phyloP scores from a whole-genome alignment of 495 filamentous ascomycete genomes.

The Chaetomidium leptoderma region DNA sequence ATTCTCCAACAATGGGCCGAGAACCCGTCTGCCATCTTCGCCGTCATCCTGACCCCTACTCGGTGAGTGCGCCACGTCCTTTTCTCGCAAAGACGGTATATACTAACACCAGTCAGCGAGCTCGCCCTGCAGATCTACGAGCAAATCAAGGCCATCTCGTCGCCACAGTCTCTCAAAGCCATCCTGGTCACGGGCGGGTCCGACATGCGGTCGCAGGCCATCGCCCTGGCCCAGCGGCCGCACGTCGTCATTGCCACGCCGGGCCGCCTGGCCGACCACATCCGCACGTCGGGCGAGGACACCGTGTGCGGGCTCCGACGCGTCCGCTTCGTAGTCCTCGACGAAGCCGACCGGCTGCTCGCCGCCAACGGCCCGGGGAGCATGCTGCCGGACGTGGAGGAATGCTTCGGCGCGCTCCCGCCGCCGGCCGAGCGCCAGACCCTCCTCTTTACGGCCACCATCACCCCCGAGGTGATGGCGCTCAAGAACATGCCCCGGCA shows the following conservation, averaged over 20 bases:
- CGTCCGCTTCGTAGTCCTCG: constrained; percentile 80
- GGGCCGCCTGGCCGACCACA: constrained; percentile 90
- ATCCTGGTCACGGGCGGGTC: constrained; percentile 83
- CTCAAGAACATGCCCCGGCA: constrained; percentile 70
- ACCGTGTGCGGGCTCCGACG: constrained; percentile 75
- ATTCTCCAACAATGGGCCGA: constrained; percentile 90
- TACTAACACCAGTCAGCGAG: constrained; percentile 51
- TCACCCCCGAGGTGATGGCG: constrained; percentile 86
- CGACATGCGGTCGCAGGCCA: constrained; percentile 88
- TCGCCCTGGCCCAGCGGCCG: constrained; percentile 71
- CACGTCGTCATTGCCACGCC: constrained; percentile 95
- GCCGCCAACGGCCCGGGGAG: constrained; percentile 60
- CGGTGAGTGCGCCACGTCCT: constrained; percentile 43
- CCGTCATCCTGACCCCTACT: constrained; percentile 83
- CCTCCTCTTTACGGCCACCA: constrained; percentile 92
- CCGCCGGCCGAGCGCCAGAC: constrained; percentile 71
- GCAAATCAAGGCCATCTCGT: constrained; percentile 86
- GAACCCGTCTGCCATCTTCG: constrained; percentile 89
- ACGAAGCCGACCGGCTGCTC: constrained; percentile 92
- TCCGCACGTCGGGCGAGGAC: constrained; percentile 82
- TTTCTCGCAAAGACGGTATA: too few relatives aligned
- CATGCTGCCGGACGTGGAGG: constrained; percentile 91
- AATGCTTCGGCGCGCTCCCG: constrained; percentile 75
- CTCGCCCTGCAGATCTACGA: constrained; percentile 94
- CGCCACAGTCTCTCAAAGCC: constrained; percentile 77